Evolutionary conservation across 768 basidiomycete genomes (phyloP).

Genomic region (Tylopilus sp.): DNA sequence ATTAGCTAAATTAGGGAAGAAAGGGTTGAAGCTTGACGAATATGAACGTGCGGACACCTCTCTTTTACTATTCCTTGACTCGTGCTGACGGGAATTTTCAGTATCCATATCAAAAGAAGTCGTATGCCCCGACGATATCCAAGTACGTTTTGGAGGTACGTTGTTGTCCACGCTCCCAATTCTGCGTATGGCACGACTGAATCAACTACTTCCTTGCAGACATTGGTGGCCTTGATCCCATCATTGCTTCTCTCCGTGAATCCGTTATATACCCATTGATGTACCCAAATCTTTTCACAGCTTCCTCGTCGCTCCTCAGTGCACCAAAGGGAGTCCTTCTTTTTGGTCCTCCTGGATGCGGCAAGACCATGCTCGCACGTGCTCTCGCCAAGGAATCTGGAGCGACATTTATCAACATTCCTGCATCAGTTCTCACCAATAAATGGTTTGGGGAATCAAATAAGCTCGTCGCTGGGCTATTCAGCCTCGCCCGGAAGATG

Average conservation of each 20-base stretch:
- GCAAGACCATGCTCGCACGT: constrained; percentile 99
- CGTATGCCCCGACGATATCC: constrained; percentile 88
- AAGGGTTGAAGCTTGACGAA: constrained; percentile 76
- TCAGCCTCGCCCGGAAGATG: constrained; percentile 89
- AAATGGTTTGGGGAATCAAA: constrained; percentile 91
- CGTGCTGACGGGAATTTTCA: constrained; percentile 24
- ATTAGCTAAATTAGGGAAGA: constrained; percentile 67
- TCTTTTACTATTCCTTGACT: not conserved
- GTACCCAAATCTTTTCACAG: constrained; percentile 83
- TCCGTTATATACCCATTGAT: constrained; percentile 93
- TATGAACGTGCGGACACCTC: constrained; percentile 70
- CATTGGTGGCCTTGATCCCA: constrained; percentile 90
- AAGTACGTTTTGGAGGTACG: constrained; percentile 69
- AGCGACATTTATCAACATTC: constrained; percentile 92
- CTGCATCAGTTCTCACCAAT: constrained; percentile 68
- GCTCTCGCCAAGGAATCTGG: constrained; percentile 96
- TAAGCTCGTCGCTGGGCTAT: constrained; percentile 92
- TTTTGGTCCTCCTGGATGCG: constrained; percentile 96
- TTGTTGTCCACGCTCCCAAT: not conserved
- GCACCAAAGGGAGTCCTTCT: constrained; percentile 96
- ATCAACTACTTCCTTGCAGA: constrained; percentile 39
- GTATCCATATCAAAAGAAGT: constrained; percentile 89
- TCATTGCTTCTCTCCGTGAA: constrained; percentile 87
- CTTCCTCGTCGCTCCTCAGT: constrained; percentile 75
- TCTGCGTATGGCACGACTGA: not conserved